Evolutionary conservation across 2,329 filamentous ascomycete genomes (phyloP), one percentile per base, ranked within the genome.

Genomic region (Harringtonia aguacate): DNA sequence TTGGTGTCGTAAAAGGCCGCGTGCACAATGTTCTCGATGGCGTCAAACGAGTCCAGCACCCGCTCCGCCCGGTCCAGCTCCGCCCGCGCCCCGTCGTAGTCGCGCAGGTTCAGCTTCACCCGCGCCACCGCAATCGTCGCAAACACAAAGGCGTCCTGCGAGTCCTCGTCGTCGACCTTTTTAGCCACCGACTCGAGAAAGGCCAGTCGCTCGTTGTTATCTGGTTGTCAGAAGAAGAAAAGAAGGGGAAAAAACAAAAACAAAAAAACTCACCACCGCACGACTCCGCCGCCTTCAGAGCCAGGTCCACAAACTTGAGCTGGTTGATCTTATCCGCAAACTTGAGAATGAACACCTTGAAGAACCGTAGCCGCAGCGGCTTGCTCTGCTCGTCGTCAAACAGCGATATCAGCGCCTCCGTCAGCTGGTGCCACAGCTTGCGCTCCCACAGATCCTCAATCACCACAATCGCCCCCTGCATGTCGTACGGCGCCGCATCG

Each of bases 241-340:
- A 36, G 20, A 27, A 39, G 8, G 15, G 35, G 18, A 39, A 9
- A 43, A 17, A 21, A 28, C 20, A 27, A 18, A 39, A 24, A 15
- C 31, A 7, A 8, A 20, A n/a, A n/a, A 24, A 49, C 63, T 41
- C 63, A 90, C 86, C 80, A 70, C 76, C 74, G 65, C 85, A 94
- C 69, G 94, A 82, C 57, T 82, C 79, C 43, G 88, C 87, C 37
- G 92, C 86, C 66, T 84, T 86, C 60, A 97, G 69, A 15, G 88
- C 92, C 53, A 98, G 70, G 53, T 86, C 83, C 53, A 98, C 92
- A 54, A 97, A 82, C 75, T 95, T 95, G 51, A 98, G 74, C 70
- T 97, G 90, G 69, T 97, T 98, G 73, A 98, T 95, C 75, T 94
- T 95, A 62, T 95, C 89, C 53, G 89, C 87, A 61, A 98, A 98